A percentile compares a stretch with the other conserved stretches of the same genome.
phyloP scores from a whole-genome alignment of 441 rosid genomes.

The Brassica hybrid region DNA sequence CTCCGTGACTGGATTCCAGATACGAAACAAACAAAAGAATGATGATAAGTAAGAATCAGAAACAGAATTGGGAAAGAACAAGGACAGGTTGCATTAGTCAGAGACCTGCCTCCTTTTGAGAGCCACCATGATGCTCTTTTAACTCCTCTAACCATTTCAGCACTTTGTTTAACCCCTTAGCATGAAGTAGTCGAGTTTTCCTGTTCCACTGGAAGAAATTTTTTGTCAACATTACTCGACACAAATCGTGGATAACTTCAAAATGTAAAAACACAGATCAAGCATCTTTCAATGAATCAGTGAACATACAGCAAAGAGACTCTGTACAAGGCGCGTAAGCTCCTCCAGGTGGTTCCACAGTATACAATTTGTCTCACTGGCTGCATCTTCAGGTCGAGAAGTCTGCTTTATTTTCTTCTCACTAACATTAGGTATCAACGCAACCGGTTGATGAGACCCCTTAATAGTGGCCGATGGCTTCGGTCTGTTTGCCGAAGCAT shows the following conservation, averaged over 20 bases:
- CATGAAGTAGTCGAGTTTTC: constrained; percentile 80
- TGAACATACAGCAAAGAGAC: constrained; percentile 70
- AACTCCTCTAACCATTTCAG: constrained; percentile 81
- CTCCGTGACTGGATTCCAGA: constrained; percentile 50
- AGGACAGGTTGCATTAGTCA: constrained; percentile 31
- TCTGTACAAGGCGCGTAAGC: constrained; percentile 57
- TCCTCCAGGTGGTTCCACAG: constrained; percentile 72
- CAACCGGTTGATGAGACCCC: constrained; percentile 44
- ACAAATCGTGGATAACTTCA: constrained; percentile 18
- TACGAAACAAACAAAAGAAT: constrained; percentile 29
- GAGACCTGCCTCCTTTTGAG: constrained; percentile 77
- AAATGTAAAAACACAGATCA: constrained; percentile 5
- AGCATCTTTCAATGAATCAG: constrained; percentile 22
- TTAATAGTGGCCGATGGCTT: constrained; percentile 43
- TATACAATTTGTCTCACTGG: constrained; percentile 48
- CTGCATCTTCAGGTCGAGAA: constrained; percentile 44
- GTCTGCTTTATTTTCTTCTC: constrained; percentile 53
- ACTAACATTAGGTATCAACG: constrained; percentile 42
- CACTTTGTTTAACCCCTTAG: constrained; percentile 80
- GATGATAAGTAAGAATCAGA: constrained; percentile 37
- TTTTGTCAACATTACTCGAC: constrained; percentile 19
- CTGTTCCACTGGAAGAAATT: constrained; percentile 72
- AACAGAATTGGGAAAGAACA: constrained; percentile 27
- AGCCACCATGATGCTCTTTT: constrained; percentile 50
- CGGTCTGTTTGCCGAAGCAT: constrained; percentile 44